Conservation (phyloP, 352 stramenopile genomes). For the Halophytophthora polymorphica region DNA sequence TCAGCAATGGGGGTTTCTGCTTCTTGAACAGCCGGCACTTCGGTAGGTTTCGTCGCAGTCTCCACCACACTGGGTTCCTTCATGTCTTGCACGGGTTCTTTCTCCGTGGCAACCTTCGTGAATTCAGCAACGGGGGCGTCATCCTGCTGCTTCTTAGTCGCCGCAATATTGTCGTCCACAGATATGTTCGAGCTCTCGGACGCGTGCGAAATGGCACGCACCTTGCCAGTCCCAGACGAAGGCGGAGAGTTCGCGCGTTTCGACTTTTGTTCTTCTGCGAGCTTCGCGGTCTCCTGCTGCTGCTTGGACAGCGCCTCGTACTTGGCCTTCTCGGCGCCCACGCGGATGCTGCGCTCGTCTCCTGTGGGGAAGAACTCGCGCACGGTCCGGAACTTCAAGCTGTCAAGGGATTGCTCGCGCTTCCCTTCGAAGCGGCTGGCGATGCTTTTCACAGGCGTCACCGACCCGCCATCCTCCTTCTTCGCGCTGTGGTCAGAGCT, state of each 20-base stretch:
- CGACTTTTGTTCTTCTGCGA: slow-evolving; percentile 12
- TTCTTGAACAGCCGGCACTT: too few relatives aligned
- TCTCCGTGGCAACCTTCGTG: too few relatives aligned
- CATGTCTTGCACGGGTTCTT: too few relatives aligned
- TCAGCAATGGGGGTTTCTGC: too few relatives aligned
- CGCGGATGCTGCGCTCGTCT: slow-evolving; percentile 30
- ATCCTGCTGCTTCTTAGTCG: too few relatives aligned
- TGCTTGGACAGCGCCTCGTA: slow-evolving; percentile 32
- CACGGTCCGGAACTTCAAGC: slow-evolving; percentile 53
- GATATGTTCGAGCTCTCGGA: too few relatives aligned
- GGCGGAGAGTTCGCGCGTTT: slow-evolving; percentile 9
- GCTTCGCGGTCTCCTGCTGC: slow-evolving; percentile 18
- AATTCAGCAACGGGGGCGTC: too few relatives aligned
- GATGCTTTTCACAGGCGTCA: slow-evolving; percentile 56
- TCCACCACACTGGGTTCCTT: too few relatives aligned
- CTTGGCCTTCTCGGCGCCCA: slow-evolving; percentile 36
- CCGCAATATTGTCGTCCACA: too few relatives aligned
- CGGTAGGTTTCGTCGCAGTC: not conserved
- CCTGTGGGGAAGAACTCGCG: slow-evolving; percentile 45
- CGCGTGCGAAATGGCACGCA: not conserved
- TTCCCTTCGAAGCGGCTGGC: slow-evolving; percentile 65
- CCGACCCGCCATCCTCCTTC: not conserved
- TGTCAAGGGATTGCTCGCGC: slow-evolving; percentile 57
- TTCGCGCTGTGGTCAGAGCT: slow-evolving; percentile 10
- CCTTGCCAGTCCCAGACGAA: not conserved